Base-by-base conservation (phyloP, 2,329 filamentous ascomycete species). In the Drechslerella stenobrocha region DNA sequence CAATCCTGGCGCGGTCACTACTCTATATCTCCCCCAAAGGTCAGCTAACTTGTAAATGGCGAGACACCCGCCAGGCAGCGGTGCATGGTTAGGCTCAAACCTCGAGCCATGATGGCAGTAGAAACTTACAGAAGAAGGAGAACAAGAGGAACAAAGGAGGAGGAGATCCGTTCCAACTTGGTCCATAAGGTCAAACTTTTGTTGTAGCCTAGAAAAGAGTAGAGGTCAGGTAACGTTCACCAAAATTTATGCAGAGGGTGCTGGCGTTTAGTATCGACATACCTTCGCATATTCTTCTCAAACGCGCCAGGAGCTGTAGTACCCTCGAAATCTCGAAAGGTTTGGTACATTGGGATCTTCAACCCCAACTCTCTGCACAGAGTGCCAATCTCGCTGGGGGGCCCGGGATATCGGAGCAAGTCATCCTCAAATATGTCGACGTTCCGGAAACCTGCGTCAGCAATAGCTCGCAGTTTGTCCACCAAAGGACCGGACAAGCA, bases 381-480 rank as follows among this genome's bases (percentile, higher is more conserved):
- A 40, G 47, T 28, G 35, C 61, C 59, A 30, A 70, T 61, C 46
- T 70, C 69, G 55, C 58, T 58, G 28, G 63, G 69, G n/a, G 52
- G 60, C 28, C 63, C 63, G 32, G 63, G 48, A 47, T 66, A 71
- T 45, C 66, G 70, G 42, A 71, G 53, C 52, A 71, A 26, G 52
- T 71, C 70, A 56, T 66, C 61, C 58, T 71, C 70, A 50, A 70
- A 71, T 69, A 71, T 70, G 26, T 71, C 65, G 55, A 71, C 65
- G 26, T 55, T 64, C 30, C 61, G 59, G 55, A 70, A 71, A n/a
- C 70, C 70, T 20, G 70, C 65, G 30, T 70, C 59, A 23, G 70
- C 65, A 34, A 70, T 70, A 42, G 70, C 65, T 28, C 51, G 57
- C 40, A 71, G 30, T 52, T 71, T 71, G 30, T 71, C 70, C 45